Conservation (phyloP, 2,329 filamentous ascomycete genomes). For the Calycina herbarum region DNA sequence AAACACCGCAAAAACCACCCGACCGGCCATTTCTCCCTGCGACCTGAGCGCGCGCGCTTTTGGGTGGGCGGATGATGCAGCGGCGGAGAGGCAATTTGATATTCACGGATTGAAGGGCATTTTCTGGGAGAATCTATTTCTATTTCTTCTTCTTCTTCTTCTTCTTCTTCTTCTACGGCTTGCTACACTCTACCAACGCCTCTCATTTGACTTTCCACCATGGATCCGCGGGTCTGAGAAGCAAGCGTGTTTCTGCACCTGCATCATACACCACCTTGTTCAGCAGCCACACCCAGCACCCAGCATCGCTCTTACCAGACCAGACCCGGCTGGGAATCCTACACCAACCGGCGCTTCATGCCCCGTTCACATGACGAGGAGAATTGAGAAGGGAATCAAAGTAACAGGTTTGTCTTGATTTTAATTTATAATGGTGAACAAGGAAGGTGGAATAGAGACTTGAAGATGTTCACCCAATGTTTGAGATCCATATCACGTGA, state of each 20-base stretch:
- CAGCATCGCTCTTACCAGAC: background rate
- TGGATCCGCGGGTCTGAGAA: background rate
- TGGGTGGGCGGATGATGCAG: background rate
- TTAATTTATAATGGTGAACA: background rate
- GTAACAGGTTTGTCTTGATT: background rate
- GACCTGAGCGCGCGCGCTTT: too few relatives aligned
- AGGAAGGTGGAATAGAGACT: background rate
- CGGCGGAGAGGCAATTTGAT: too few relatives aligned
- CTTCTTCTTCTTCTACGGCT: too few relatives aligned
- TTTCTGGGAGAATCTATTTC: too few relatives aligned
- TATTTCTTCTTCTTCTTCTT: background rate
- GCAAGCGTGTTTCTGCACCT: constrained; percentile 5
- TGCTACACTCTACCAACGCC: background rate
- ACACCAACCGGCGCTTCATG: background rate
- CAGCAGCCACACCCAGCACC: background rate
- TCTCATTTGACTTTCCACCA: background rate
- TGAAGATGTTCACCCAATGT: too few relatives aligned
- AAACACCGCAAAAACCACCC: background rate
- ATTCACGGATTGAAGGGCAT: too few relatives aligned
- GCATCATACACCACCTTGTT: constrained; percentile 1
- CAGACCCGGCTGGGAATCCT: constrained; percentile 2
- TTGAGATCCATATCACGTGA: background rate
- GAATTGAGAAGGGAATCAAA: background rate
- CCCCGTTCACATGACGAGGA: background rate
- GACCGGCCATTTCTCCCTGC: background rate